phyloP scores from a whole-genome alignment of 495 filamentous ascomycete genomes.

The Annulohypoxylon bovei region DNA sequence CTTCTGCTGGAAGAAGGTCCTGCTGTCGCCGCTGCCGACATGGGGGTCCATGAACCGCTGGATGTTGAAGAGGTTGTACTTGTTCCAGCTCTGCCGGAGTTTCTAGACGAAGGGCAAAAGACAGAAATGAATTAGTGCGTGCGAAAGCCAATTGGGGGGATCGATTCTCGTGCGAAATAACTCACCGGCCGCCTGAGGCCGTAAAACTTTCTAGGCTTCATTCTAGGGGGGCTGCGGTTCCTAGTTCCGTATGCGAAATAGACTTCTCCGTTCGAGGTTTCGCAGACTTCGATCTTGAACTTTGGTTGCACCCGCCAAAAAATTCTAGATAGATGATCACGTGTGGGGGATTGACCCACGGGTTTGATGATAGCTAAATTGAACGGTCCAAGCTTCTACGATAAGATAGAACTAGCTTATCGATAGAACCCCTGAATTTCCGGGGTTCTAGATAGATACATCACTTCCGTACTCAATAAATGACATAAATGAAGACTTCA shows the following conservation, averaged over 20 bases:
- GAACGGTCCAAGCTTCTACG: not conserved
- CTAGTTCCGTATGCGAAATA: slow-evolving; percentile 12
- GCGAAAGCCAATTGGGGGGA: not conserved
- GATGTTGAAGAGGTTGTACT: slow-evolving; percentile 95
- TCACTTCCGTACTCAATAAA: too few relatives aligned
- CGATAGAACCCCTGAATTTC: not conserved
- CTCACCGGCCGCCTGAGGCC: slow-evolving; percentile 70
- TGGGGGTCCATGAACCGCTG: slow-evolving; percentile 49
- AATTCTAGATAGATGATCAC: not conserved
- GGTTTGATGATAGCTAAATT: not conserved
- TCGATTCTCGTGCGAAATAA: slow-evolving; percentile 7
- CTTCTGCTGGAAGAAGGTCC: slow-evolving; percentile 98
- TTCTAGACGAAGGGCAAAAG: slow-evolving; percentile 59
- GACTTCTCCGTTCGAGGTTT: not conserved
- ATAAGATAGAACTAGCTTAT: not conserved
- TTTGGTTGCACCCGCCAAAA: not conserved
- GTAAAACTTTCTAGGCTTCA: slow-evolving; percentile 71
- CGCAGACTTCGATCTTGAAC: not conserved
- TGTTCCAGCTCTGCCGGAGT: slow-evolving; percentile 96
- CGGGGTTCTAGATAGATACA: too few relatives aligned
- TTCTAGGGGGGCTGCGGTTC: slow-evolving; percentile 47
- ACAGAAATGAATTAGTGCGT: slow-evolving; percentile 33
- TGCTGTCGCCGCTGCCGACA: slow-evolving; percentile 40
- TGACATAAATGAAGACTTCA: too few relatives aligned
- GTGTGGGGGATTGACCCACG: not conserved